Base-by-base conservation (phyloP, 805 yeast species). In the Yarrowia porcina region DNA sequence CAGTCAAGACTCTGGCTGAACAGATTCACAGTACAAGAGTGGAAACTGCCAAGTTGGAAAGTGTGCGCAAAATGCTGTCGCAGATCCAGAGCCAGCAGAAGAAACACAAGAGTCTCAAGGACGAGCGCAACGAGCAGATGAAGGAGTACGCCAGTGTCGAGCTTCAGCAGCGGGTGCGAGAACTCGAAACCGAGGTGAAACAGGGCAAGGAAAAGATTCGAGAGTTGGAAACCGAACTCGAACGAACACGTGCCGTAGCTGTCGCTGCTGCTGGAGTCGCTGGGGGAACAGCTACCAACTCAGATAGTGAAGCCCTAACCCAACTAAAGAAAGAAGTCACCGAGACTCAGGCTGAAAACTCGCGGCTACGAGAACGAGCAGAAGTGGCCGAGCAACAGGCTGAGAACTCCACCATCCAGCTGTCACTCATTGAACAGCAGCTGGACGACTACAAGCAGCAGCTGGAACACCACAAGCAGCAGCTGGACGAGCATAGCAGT, bases 31-130 rank as follows among this genome's bases (percentile, higher is more conserved):
- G 67, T 21, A 70, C 73, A 7, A 65, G 69, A 30, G 67, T 70
- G n/a, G 77, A 75, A 60, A 67, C 72, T 3, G 76, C 75, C 18
- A 73, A 73, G 45, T 63, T 75, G 20, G 64, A 67, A 42, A 68
- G 71, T 36, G 72, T 75, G 15, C 49, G 68, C 4, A 60, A 66
- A 9, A 64, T 74, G 66, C 65, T 74, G 25, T 66, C 67, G 18
- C 71, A 74, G 27, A 72, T 74, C 47, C 65, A 64, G 35, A 41
- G 59, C 17, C 62, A 64, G 20, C 75, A 74, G 49, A 45, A 64
- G 41, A 54, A 64, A 52, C 30, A 64, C 36, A 35, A 56, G 30
- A 35, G 44, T 12, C 18, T 56, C 5, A 56, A 41, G 30, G 61
- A 39, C 28, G 61, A 56, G 21, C 38, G 38, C 18, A 39, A 39